phyloP scores from a whole-genome alignment of 2,329 filamentous ascomycete genomes.

The Penicillium sp. region DNA sequence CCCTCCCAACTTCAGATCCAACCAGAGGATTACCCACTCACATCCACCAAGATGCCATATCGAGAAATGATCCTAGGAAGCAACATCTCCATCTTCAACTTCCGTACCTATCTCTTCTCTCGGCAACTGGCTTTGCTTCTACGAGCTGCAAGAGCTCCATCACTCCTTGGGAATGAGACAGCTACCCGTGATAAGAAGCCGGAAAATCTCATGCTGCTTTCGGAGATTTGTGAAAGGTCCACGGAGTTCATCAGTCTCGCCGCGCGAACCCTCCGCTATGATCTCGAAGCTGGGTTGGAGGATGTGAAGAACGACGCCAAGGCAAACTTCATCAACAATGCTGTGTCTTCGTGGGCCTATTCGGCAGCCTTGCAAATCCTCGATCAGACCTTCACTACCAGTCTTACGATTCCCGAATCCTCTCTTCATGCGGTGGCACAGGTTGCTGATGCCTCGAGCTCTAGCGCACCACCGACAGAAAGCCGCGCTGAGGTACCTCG shows the following conservation, averaged over 20 bases:
- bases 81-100: slow-evolving; percentile 94
- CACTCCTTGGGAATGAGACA: slow-evolving; percentile 35
- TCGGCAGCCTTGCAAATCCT: slow-evolving; percentile 45
- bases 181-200: slow-evolving; percentile 57
- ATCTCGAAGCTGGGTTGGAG: slow-evolving; percentile 65
- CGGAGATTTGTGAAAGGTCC: slow-evolving; percentile 79
- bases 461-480: slow-evolving; percentile 21
- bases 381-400: slow-evolving; percentile 39
- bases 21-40: slow-evolving; percentile 41
- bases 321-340: slow-evolving; percentile 43
- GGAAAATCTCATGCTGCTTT: slow-evolving; percentile 76
- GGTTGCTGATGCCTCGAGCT: slow-evolving; percentile 20
- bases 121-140: slow-evolving; percentile 81
- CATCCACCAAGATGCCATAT: slow-evolving; percentile 72
- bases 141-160: slow-evolving; percentile 68
- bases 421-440: slow-evolving; percentile 34
- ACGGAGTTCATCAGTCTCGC: slow-evolving; percentile 81
- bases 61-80: slow-evolving; percentile 89
- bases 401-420: slow-evolving; percentile 38
- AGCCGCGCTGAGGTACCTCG: slow-evolving; percentile 33
- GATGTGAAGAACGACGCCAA: slow-evolving; percentile 38
- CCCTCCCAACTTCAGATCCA: slow-evolving; percentile 30
- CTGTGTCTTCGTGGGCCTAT: slow-evolving; percentile 50
- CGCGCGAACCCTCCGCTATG: slow-evolving; percentile 74
- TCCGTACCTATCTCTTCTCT: slow-evolving; percentile 89